Percentiles rank a stretch among this genome's conserved stretches.
These are phyloP conservation scores for Podaxis carcinomalis DNA, from an alignment of 768 basidiomycete species.

Conservation along the genomic window DNA sequence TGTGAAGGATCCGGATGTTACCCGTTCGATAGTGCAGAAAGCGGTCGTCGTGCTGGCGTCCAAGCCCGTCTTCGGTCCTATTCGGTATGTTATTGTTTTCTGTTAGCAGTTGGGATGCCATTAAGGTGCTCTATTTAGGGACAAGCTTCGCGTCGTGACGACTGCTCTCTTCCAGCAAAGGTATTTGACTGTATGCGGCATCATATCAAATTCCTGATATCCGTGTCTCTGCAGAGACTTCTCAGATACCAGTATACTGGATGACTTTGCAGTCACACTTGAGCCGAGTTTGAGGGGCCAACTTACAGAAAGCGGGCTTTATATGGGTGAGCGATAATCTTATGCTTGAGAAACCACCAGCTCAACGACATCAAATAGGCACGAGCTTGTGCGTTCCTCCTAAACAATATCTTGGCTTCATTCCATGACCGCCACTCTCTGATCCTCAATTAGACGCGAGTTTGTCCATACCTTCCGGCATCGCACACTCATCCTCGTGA, in stretches of 20 bases:
- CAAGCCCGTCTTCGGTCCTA: constrained; percentile 90
- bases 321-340: constrained; percentile 70
- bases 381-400: constrained; percentile 57
- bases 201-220: neutral
- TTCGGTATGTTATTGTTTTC: constrained; percentile 49
- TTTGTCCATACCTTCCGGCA: constrained; percentile 92
- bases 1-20: constrained; percentile 80
- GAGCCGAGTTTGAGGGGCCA: constrained; percentile 73
- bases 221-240: constrained; percentile 60
- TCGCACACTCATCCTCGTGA: constrained; percentile 88
- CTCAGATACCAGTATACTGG: constrained; percentile 79
- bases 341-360: neutral
- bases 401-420: neutral
- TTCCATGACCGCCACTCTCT: constrained; percentile 4
- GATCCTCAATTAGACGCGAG: constrained; percentile 57
- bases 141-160: constrained; percentile 93
- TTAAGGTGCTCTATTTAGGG: constrained; percentile 37
- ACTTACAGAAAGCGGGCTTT: constrained; percentile 87
- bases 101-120: neutral
- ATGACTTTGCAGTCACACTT: constrained; percentile 77
- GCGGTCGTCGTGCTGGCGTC: constrained; percentile 92
- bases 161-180: constrained; percentile 85
- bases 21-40: constrained; percentile 95
- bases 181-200: constrained; percentile 24
- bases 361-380: constrained; percentile 33